Percentiles rank a stretch among this genome's conserved stretches.
phyloP scores from a whole-genome alignment of 306 rosid genomes.

The Cicer yamashitae region DNA sequence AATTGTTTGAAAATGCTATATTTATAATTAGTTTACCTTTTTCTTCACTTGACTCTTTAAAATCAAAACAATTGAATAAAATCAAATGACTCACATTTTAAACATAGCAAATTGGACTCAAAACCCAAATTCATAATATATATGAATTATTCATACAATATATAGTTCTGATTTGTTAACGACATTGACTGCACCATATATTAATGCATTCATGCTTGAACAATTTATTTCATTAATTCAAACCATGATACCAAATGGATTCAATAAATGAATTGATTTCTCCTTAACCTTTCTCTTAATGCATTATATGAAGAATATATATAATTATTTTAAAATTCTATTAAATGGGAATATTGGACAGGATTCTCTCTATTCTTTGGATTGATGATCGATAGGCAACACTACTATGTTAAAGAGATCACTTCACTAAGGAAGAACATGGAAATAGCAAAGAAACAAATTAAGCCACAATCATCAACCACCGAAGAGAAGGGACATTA shows the following conservation, averaged over 20 bases:
- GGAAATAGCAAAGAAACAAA: conserved; percentile 43
- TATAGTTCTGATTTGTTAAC: no score
- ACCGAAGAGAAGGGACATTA: not conserved
- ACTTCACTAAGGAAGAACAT: conserved; percentile 48
- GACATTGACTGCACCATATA: no score
- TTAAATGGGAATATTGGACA: conserved; percentile 37
- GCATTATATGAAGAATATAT: conserved; percentile 1
- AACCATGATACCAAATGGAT: not conserved
- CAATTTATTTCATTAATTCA: conserved; percentile 19
- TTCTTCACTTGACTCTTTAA: no score
- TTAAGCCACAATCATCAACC: conserved; percentile 3
- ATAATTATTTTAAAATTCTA: conserved; percentile 11
- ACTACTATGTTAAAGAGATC: conserved; percentile 64
- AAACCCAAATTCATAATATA: no score
- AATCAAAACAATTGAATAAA: no score
- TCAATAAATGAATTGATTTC: conserved; percentile 10
- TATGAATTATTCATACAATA: no score
- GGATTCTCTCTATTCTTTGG: conserved; percentile 72
- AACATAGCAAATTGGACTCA: no score
- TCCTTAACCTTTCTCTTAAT: not conserved
- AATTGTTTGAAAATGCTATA: no score
- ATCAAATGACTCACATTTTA: no score
- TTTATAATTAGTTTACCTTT: no score
- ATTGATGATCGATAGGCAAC: conserved; percentile 68
- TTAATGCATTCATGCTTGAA: not conserved